Evolutionary conservation across 176 grass and related monocot genomes (phyloP).

Genomic region (maize (Zea mays)): Zm-B73-REFERENCE-NAM-5.0 NC_050096.1:277822001-277822500

Average conservation of each 20-base stretch:
- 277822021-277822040: constrained; percentile 8
- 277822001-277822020: neutral
- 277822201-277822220: constrained; percentile 31
- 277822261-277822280: constrained; percentile 89
- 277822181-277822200: constrained; percentile 33
- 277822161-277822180: constrained; percentile 15
- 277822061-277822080: constrained; percentile 45
- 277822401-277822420: neutral
- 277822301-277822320: constrained; percentile 65
- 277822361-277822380: constrained; percentile 2
- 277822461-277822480: neutral
- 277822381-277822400: neutral
- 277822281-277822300: constrained; percentile 93
- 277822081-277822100: constrained; percentile 82
- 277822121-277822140: constrained; percentile 93
- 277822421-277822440: neutral
- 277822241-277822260: constrained; percentile 89
- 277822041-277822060: neutral
- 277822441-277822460: constrained; percentile 17
- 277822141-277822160: constrained; percentile 83
- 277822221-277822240: constrained; percentile 37
- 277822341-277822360: constrained; percentile 36
- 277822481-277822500: neutral
- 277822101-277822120: constrained; percentile 94
- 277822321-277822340: constrained; percentile 62